Base-by-base conservation (phyloP, 2,329 filamentous ascomycete genomes). In the Cercospora brassicicola region DNA sequence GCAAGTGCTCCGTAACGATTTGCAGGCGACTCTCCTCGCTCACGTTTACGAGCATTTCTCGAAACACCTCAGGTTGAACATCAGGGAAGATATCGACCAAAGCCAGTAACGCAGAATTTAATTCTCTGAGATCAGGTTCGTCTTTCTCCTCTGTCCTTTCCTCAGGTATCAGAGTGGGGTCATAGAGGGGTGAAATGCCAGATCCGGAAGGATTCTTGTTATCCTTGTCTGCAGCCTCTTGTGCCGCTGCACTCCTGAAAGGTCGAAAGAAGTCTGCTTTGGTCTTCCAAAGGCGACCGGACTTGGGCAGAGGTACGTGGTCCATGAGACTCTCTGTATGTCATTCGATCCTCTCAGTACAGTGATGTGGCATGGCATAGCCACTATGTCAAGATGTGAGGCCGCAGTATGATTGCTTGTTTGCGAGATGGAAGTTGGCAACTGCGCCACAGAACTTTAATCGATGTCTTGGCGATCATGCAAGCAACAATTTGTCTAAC, bases 41-140 rank as follows among this genome's bases (percentile, higher is more conserved):
- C 76, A 94, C 90, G 75, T 84, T 90, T 45, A 85, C 81, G 59
- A 95, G 87, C 86, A 95, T 91, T 81, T 94, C 91, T 55, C 91
- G 87, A 76, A 95, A 92, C 18, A 94, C 91, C 73, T 94, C 91
- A 68, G 91, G 84, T 78, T 93, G 90, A n/a, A 94, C 84, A 78
- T 94, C 88, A 30, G 92, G 92, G 72, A 95, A 95, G 8, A 94
- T 85, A 59, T 87, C 87, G 23, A 88, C 87, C 53, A 95, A 85
- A 11, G 85, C 87, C 68, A 87, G 86, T 70, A 95, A 87, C 73
- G 88, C 86, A 61, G 83, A 83, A 80, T 94, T 94, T 59, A 94
- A 84, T 67, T 90, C 87, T 72, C 86, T 84, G 26, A 93, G 83
- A 73, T 92, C 86, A 45, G 87, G 85, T 68, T 89, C 87, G 11